Evolutionary conservation across 331 rosid genomes (phyloP).

Genomic region (Acacia concinna): DNA sequence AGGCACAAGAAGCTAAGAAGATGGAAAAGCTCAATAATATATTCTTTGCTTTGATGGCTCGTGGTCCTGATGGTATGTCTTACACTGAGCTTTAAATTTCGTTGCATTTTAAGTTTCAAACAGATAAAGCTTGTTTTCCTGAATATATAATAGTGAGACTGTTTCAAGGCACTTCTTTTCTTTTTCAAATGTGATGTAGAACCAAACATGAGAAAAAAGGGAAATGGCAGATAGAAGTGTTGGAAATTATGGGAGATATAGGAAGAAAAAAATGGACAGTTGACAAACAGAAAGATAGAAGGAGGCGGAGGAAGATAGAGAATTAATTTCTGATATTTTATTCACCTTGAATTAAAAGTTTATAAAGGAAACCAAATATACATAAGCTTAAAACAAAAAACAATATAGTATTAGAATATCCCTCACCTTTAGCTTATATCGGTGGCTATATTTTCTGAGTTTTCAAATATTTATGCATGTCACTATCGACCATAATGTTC

Average conservation of each 20-base stretch:
- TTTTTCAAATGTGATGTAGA: background rate
- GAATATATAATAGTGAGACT: background rate
- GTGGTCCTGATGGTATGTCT: slow-evolving; percentile 77
- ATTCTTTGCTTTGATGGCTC: slow-evolving; percentile 78
- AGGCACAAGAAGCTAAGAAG: slow-evolving; percentile 81
- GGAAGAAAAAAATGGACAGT: background rate
- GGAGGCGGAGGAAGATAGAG: background rate
- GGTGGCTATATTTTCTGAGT: background rate
- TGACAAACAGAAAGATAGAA: background rate
- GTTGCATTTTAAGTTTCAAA: background rate
- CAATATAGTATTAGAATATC: background rate
- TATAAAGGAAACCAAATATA: background rate
- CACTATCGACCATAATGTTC: no score
- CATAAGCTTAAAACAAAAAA: background rate
- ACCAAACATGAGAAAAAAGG: background rate
- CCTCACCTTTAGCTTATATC: background rate
- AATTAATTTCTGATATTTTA: background rate
- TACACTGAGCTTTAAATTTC: slow-evolving; percentile 6
- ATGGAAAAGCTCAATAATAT: slow-evolving; percentile 78
- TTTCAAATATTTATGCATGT: background rate
- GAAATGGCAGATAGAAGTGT: background rate
- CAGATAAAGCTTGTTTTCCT: background rate
- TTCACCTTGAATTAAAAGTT: background rate
- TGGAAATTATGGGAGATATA: background rate
- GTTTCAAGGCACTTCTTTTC: background rate